These are phyloP conservation scores for Aspergillus carlsbadensis DNA, from an alignment of 495 filamentous ascomycete species.

Conservation along the genomic window DNA sequence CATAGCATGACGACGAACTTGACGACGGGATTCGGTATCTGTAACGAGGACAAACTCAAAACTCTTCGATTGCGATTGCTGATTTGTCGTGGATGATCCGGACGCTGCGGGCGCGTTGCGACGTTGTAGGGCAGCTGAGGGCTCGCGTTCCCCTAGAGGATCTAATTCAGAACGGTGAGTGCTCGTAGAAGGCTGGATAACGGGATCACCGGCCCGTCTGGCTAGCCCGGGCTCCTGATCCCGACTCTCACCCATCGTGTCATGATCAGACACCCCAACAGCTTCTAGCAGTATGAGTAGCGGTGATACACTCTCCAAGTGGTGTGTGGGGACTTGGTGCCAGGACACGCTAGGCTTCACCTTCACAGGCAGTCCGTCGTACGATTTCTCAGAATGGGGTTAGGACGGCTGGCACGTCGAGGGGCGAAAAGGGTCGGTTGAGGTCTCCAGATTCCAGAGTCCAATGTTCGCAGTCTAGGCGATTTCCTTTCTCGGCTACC, in stretches of 20 bases:
- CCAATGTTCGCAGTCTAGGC: slow-evolving; percentile 25
- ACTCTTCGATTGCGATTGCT: slow-evolving; percentile 18
- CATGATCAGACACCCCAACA: slow-evolving; percentile 18
- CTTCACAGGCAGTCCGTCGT: slow-evolving; percentile 5
- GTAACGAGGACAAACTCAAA: slow-evolving; percentile 34
- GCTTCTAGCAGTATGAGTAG: not conserved
- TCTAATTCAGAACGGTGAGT: not conserved
- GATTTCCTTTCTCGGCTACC: slow-evolving; percentile 26
- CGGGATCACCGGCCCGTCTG: not conserved
- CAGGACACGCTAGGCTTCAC: slow-evolving; percentile 10
- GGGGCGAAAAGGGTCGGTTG: not conserved
- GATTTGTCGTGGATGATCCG: slow-evolving; percentile 11
- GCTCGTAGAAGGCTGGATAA: slow-evolving; percentile 2
- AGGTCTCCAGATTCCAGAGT: not conserved
- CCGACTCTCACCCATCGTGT: slow-evolving; percentile 26
- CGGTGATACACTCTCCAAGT: not conserved
- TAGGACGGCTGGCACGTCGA: too few species aligned
- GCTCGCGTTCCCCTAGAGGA: not conserved
- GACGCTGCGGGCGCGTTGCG: slow-evolving; percentile 4
- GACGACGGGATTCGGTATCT: slow-evolving; percentile 29
- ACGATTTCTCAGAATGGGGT: not conserved
- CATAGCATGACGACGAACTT: slow-evolving; percentile 34
- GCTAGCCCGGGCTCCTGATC: slow-evolving; percentile 8
- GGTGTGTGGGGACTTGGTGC: slow-evolving; percentile 12
- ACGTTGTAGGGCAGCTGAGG: not conserved